Base-by-base conservation (phyloP, 306 rosid genomes). In the Rosa rugosa region DNA sequence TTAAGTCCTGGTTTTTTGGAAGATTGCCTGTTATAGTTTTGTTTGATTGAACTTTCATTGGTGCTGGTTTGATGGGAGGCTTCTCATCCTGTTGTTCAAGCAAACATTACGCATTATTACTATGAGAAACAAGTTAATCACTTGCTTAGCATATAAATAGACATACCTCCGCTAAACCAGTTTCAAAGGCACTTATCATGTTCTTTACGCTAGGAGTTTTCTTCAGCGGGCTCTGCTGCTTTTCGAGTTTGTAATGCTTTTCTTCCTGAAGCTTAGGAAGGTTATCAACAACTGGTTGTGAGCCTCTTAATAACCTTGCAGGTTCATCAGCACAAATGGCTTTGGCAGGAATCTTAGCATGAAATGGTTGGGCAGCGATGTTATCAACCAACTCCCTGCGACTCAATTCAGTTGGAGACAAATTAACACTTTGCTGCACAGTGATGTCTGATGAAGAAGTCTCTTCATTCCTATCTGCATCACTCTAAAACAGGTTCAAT, bases 161-260 rank as follows among this genome's bases (percentile, higher is more conserved):
- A 60, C 46, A 76, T 92, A 95, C 99, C 98, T 91, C 90, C 82
- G 89, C 76, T 20, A 80, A 67, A 72, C 87, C 84, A 85, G 83
- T 76, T 89, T 93, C 99, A 76, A 91, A 91, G 77, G 94, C 92
- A 76, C 86, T 88, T 42, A 93, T 84, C 92, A 91, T 90, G 71
- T 85, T 87, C 89, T 60, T 87, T 60, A 95, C 94, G 27, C 86
- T 87, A 22, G 91, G 86, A 79, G 83, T 69, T 79, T 75, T 90
- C 73, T 80, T 53, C 11, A 11, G 56, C 8, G 65, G 74, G 42
- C 23, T 67, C 45, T 40, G 74, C 83, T 69, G 77, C 69, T 81
- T 27, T 60, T 60, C 76, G 14, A 78, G 83, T 40, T 53, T 16
- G 47, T 14, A 60, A 41, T 62, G 22, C 40, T 22, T 62, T 25